These are phyloP conservation scores for Calonectria pauciramosa DNA, from an alignment of 2,329 filamentous ascomycete genomes.

Conservation along the genomic window DNA sequence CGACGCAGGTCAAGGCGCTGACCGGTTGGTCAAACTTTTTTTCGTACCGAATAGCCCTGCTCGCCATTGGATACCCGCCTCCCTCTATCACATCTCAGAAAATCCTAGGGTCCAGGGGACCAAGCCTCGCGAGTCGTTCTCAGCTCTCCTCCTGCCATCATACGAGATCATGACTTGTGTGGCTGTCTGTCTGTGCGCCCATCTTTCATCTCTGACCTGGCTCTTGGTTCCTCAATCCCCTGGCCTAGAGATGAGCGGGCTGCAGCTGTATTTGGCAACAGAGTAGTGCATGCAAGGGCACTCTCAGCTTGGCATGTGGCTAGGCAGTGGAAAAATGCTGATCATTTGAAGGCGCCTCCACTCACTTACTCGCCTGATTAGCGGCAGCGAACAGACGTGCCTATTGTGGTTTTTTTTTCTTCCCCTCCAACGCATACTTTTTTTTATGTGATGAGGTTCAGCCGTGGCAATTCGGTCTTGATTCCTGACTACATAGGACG, in stretches of 20 bases:
- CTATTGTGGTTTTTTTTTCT: neutral
- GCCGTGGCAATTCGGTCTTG: neutral
- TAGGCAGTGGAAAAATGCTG: neutral
- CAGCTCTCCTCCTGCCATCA: constrained; percentile 8
- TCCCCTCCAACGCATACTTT: neutral
- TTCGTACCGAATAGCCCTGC: neutral
- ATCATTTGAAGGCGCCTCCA: neutral
- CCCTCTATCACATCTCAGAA: constrained; percentile 10
- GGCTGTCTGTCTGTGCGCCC: neutral
- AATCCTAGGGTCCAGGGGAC: neutral
- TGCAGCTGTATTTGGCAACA: constrained; percentile 18
- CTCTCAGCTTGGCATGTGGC: neutral
- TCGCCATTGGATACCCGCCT: neutral
- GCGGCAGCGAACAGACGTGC: neutral
- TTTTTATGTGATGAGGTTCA: neutral
- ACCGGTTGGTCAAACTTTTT: neutral
- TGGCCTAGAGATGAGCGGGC: neutral
- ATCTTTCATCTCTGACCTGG: constrained; percentile 15
- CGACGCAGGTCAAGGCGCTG: neutral
- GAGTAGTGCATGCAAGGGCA: constrained; percentile 18
- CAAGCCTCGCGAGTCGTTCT: neutral
- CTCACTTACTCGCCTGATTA: neutral
- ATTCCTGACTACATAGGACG: neutral
- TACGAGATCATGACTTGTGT: constrained; percentile 16
- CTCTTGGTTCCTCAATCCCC: constrained; percentile 15